Conservation (phyloP, 2,329 filamentous ascomycete species). For the Trichoderma endophyticum region DNA sequence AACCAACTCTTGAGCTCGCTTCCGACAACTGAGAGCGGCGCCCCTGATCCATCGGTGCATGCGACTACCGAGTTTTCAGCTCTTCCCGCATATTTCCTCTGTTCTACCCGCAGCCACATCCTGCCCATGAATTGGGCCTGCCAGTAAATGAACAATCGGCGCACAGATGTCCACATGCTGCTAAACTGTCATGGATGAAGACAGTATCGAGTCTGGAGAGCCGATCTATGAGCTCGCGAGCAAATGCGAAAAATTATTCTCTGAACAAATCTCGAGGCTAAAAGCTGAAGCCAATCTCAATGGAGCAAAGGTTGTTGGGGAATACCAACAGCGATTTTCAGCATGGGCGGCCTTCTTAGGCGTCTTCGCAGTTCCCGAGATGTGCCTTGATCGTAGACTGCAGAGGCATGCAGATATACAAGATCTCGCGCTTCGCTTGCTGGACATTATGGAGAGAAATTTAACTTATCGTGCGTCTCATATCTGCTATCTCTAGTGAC, state of each 20-base stretch:
- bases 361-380: constrained; percentile 1
- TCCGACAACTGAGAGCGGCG: background rate
- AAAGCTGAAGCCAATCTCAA: background rate
- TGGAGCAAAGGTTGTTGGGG: constrained; percentile 4
- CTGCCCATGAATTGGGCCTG: background rate
- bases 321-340: constrained; percentile 15
- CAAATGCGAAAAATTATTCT: background rate
- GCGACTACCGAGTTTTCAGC: background rate
- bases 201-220: background rate
- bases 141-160: background rate
- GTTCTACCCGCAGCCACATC: background rate
- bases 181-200: background rate
- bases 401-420: constrained; percentile 7
- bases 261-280: background rate
- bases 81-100: background rate
- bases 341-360: constrained; percentile 18
- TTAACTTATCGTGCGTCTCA: background rate
- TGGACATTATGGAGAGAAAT: constrained; percentile 16
- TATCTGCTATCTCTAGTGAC: background rate
- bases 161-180: background rate
- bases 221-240: background rate
- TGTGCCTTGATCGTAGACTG: constrained; percentile 16
- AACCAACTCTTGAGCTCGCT: background rate
- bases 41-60: background rate
- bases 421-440: constrained; percentile 10